Evolutionary conservation across 208 protist genomes (phyloP).

Genomic region (Trypanosoma melophagium): DNA sequence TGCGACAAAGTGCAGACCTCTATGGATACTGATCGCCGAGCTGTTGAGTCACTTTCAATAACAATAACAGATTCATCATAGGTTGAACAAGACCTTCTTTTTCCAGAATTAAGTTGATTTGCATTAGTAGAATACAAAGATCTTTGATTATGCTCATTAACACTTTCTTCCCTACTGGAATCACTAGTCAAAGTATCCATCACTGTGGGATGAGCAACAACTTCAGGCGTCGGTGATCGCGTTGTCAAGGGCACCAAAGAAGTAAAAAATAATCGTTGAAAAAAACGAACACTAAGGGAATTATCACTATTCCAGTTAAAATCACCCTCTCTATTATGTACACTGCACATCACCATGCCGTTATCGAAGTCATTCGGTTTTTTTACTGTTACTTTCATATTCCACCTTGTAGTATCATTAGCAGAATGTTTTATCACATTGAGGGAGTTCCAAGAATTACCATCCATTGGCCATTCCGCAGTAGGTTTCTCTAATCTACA

Average conservation of each 20-base stretch:
- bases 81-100: background rate
- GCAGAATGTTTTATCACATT: background rate
- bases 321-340: background rate
- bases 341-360: slow-evolving; percentile 9
- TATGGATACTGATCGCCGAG: background rate
- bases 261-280: slow-evolving; percentile 15
- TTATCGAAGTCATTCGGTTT: slow-evolving; percentile 21
- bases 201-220: no score
- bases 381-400: slow-evolving; percentile 2
- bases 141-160: no score
- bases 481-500: slow-evolving; percentile 1
- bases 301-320: background rate
- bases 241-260: slow-evolving; percentile 7
- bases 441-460: slow-evolving; percentile 11
- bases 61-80: slow-evolving; percentile 5
- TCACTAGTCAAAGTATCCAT: no score
- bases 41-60: background rate
- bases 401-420: background rate
- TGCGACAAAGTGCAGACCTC: background rate
- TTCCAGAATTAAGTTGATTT: background rate
- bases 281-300: slow-evolving; percentile 8
- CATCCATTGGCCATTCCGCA: background rate
- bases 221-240: no score
- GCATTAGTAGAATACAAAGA: no score
- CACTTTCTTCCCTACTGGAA: no score